phyloP scores from a whole-genome alignment of 78 protist species.

The Dictyostelium brefeldianum region DNA sequence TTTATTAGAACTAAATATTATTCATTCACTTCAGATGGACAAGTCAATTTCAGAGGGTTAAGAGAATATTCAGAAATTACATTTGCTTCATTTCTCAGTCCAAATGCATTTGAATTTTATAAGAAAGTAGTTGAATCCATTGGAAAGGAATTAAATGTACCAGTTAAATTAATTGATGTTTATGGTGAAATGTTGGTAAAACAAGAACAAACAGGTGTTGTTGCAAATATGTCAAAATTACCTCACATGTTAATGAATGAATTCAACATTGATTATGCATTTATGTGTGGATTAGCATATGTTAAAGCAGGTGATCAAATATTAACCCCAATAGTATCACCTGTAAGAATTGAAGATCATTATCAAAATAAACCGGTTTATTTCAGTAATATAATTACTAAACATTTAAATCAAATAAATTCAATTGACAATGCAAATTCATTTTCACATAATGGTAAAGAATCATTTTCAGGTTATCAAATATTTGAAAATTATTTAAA shows the following conservation, averaged over 20 bases:
- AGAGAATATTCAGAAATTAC: conserved; percentile 4
- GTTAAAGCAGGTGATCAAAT: neutral
- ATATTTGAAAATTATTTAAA: neutral
- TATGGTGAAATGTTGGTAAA: too few relatives aligned
- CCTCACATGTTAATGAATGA: neutral
- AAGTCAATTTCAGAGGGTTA: conserved; percentile 4
- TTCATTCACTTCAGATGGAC: conserved; percentile 8
- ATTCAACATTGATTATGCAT: neutral
- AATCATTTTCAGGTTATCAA: conserved; percentile 19
- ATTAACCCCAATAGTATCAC: neutral
- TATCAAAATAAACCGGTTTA: conserved; percentile 6
- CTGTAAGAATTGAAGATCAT: neutral
- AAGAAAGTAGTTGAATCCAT: neutral
- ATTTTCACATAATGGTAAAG: conserved; percentile 9
- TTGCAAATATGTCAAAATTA: neutral
- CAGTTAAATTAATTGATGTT: neutral
- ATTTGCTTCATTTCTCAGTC: neutral
- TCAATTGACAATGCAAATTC: neutral
- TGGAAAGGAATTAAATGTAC: conserved; percentile 6
- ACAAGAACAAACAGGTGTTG: neutral
- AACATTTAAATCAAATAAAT: neutral
- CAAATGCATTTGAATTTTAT: neutral
- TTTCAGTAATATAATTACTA: neutral
- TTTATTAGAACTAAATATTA: conserved; percentile 28
- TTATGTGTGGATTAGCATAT: conserved; percentile 27